Percentiles rank a stretch among this genome's conserved stretches.
phyloP scores from a whole-genome alignment of 495 filamentous ascomycete species.

The Hypoxylon trugodes region DNA sequence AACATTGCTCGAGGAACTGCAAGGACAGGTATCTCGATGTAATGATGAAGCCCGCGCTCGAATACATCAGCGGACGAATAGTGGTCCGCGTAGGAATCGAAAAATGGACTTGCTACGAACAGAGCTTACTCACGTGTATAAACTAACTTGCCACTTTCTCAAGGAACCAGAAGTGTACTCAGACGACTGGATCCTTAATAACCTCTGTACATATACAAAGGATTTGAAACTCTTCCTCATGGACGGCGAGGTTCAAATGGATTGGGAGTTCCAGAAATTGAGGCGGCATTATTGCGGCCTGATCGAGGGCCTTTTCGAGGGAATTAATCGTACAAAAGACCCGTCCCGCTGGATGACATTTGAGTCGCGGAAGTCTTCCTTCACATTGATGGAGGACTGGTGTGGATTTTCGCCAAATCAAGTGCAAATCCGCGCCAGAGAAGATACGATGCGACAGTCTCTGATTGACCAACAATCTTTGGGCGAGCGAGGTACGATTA shows the following conservation, averaged over 20 bases:
- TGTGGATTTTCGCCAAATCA: slow-evolving; percentile 97
- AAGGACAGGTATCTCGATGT: slow-evolving; percentile 79
- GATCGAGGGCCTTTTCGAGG: slow-evolving; percentile 91
- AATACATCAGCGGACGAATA: slow-evolving; percentile 81
- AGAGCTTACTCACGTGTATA: slow-evolving; percentile 94
- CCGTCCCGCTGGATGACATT: slow-evolving; percentile 94
- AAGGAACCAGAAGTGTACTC: slow-evolving; percentile 79
- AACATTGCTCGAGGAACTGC: slow-evolving; percentile 87
- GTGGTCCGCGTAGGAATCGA: slow-evolving; percentile 76
- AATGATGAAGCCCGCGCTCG: slow-evolving; percentile 90
- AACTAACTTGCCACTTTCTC: slow-evolving; percentile 90
- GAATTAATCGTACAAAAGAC: slow-evolving; percentile 85
- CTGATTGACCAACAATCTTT: slow-evolving; percentile 69
- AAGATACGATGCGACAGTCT: slow-evolving; percentile 87
- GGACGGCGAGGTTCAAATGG: slow-evolving; percentile 91
- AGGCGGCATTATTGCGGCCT: slow-evolving; percentile 93
- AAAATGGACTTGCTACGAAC: slow-evolving; percentile 87
- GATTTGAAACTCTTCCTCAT: slow-evolving; percentile 93
- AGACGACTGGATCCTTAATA: slow-evolving; percentile 92
- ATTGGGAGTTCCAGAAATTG: slow-evolving; percentile 94
- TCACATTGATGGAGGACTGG: slow-evolving; percentile 98
- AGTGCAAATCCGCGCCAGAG: slow-evolving; percentile 77
- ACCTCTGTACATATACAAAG: slow-evolving; percentile 88
- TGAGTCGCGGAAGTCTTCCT: slow-evolving; percentile 90
- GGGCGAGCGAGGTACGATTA: slow-evolving; percentile 75